A percentile compares a stretch with the other conserved stretches of the same genome.
phyloP scores from a whole-genome alignment of 1,284 basidiomycete species.

The Tilletiaria anomala region DNA sequence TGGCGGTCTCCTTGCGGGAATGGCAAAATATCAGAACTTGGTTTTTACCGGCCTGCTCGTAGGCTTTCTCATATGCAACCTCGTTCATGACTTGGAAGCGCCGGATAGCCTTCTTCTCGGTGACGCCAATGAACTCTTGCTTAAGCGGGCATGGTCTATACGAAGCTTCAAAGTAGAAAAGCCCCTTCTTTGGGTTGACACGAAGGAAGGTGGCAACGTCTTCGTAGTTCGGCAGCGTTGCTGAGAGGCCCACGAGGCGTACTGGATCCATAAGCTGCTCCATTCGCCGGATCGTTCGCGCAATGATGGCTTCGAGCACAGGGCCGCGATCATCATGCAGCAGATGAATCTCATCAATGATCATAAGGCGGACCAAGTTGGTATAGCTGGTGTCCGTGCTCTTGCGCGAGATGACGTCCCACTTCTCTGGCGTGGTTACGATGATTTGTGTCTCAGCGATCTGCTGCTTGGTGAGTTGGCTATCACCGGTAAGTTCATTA shows the following conservation, averaged over 20 bases:
- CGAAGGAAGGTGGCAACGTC: constrained; percentile 98
- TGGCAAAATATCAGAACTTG: constrained; percentile 77
- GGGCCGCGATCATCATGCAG: constrained; percentile 97
- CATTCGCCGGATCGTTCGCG: constrained; percentile 82
- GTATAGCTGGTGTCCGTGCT: constrained; percentile 93
- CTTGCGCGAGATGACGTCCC: constrained; percentile 91
- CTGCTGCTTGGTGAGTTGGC: constrained; percentile 95
- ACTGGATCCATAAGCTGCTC: constrained; percentile 68
- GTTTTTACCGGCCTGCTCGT: constrained; percentile 35
- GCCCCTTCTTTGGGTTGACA: constrained; percentile 75
- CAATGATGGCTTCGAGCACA: constrained; percentile 81
- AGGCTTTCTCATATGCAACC: constrained; percentile 86
- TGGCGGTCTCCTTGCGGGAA: constrained; percentile 93
- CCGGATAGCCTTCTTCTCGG: constrained; percentile 99
- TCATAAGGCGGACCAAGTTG: constrained; percentile 87
- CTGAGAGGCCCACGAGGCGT: constrained; percentile 84
- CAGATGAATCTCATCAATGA: constrained; percentile 96
- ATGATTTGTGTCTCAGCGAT: constrained; percentile 96
- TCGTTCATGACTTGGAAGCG: constrained; percentile 96
- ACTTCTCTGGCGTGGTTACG: constrained; percentile 97
- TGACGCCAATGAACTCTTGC: constrained; percentile 93
- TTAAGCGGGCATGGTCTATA: constrained; percentile 87
- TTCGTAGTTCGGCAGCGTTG: constrained; percentile 92
- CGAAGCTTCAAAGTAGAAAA: constrained; percentile 89
- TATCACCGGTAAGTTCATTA: constrained; percentile 90